A percentile compares a stretch with the other conserved stretches of the same genome.
phyloP scores from a whole-genome alignment of 2,329 filamentous ascomycete genomes.

The Trichoderma sp. region DNA sequence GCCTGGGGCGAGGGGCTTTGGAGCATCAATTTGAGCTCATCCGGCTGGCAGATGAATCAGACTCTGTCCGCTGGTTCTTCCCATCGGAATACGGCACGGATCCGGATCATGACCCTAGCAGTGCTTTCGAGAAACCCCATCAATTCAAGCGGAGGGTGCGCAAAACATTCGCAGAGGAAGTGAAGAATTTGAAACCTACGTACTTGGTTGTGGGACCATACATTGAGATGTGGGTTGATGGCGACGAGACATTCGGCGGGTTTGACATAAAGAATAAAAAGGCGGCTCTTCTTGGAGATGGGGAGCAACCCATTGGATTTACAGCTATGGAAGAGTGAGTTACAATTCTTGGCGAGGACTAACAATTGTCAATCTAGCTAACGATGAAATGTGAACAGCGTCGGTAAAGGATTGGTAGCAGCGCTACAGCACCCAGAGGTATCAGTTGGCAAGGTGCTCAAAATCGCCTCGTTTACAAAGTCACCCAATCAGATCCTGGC shows the following conservation, averaged over 20 bases:
- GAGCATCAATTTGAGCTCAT: slow-evolving; percentile 62
- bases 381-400: slow-evolving; percentile 40
- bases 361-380: background rate
- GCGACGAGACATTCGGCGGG: slow-evolving; percentile 40
- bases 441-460: slow-evolving; percentile 56
- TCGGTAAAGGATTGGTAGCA: slow-evolving; percentile 64
- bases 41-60: slow-evolving; percentile 52
- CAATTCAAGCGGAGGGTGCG: slow-evolving; percentile 69
- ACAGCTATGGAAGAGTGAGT: slow-evolving; percentile 70
- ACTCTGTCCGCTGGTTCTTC: slow-evolving; percentile 60
- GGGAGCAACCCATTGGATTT: slow-evolving; percentile 61
- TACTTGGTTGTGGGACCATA: slow-evolving; percentile 71
- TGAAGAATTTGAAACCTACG: slow-evolving; percentile 57
- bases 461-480: slow-evolving; percentile 69
- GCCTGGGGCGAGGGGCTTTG: slow-evolving; percentile 62
- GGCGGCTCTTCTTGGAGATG: slow-evolving; percentile 61
- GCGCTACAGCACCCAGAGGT: slow-evolving; percentile 56
- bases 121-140: slow-evolving; percentile 62
- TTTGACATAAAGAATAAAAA: slow-evolving; percentile 58
- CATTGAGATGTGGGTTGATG: slow-evolving; percentile 52
- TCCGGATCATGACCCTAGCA: slow-evolving; percentile 59
- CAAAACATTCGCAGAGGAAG: slow-evolving; percentile 53
- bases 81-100: slow-evolving; percentile 68
- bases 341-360: background rate
- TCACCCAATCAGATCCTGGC: slow-evolving; percentile 60